A percentile compares a stretch with the other conserved stretches of the same genome.
Evolutionary conservation across 768 basidiomycete species (phyloP).

Genomic region (Leucocoprinus sp.): DNA sequence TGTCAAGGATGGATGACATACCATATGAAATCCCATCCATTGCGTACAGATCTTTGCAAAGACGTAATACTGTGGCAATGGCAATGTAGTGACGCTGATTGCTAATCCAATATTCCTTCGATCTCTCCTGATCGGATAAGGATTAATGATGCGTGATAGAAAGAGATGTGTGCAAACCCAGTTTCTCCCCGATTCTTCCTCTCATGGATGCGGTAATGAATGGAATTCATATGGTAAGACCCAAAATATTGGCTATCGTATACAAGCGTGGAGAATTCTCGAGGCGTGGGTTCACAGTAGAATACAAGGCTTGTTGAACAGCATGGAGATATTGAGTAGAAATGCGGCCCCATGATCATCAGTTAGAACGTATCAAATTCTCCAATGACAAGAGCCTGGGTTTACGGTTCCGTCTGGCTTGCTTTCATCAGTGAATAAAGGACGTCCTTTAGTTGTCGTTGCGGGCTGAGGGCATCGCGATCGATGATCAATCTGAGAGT

Average conservation of each 20-base stretch:
- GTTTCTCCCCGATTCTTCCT: background rate
- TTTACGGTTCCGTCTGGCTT: background rate
- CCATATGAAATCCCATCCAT: background rate
- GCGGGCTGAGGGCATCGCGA: background rate
- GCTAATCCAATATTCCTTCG: background rate
- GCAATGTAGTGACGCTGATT: background rate
- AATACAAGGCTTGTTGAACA: background rate
- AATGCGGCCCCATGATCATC: background rate
- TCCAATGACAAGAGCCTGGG: background rate
- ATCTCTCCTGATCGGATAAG: background rate
- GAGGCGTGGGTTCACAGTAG: background rate
- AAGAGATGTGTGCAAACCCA: background rate
- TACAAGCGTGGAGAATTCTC: background rate
- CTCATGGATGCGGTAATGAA: background rate
- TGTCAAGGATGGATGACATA: background rate
- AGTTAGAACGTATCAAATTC: background rate
- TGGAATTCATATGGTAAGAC: no score
- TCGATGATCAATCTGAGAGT: conserved; percentile 8
- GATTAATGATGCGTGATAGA: conserved; percentile 7
- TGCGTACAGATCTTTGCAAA: background rate
- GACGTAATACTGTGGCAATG: background rate
- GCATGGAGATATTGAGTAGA: background rate
- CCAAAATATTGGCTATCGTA: background rate
- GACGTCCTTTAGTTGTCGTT: background rate
- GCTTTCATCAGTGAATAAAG: background rate